Conservation (phyloP, 1,139 yeast genomes). For the Yamadazyma taylorii region DNA sequence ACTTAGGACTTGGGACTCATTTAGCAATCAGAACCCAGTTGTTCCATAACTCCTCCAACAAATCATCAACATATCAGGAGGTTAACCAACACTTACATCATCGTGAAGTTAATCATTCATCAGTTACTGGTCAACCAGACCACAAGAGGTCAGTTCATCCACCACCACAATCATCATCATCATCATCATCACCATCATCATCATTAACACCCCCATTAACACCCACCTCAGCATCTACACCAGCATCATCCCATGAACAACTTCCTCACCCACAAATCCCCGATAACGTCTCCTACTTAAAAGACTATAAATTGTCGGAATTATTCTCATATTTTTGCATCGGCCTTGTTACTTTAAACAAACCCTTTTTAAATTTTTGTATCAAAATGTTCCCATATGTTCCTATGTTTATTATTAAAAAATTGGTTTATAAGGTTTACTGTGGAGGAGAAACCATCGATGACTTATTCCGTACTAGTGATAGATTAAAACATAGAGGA, state of each 20-base stretch:
- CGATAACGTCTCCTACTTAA: constrained; percentile 28
- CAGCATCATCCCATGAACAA: neutral
- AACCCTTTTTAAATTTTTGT: constrained; percentile 57
- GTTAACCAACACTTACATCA: neutral
- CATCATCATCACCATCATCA: neutral
- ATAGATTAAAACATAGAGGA: constrained; percentile 65
- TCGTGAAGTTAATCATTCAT: neutral
- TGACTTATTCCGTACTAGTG: constrained; percentile 73
- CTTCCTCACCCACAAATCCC: constrained; percentile 1
- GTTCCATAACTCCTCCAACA: constrained; percentile 12
- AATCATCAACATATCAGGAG: constrained; percentile 6
- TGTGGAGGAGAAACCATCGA: constrained; percentile 85
- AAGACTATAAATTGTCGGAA: constrained; percentile 38
- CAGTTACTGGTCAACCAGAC: too few relatives aligned
- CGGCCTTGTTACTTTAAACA: constrained; percentile 66
- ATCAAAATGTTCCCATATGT: constrained; percentile 71
- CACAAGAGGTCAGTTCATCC: neutral
- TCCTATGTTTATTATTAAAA: constrained; percentile 69
- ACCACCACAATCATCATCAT: neutral
- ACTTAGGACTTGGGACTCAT: too few relatives aligned
- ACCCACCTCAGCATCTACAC: neutral
- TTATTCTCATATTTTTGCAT: constrained; percentile 63
- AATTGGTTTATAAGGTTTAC: constrained; percentile 77
- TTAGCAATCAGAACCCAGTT: neutral
- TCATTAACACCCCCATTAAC: neutral